These are phyloP conservation scores for Eucalyptus rudis DNA, from an alignment of 345 rosid genomes.

Conservation along the genomic window DNA sequence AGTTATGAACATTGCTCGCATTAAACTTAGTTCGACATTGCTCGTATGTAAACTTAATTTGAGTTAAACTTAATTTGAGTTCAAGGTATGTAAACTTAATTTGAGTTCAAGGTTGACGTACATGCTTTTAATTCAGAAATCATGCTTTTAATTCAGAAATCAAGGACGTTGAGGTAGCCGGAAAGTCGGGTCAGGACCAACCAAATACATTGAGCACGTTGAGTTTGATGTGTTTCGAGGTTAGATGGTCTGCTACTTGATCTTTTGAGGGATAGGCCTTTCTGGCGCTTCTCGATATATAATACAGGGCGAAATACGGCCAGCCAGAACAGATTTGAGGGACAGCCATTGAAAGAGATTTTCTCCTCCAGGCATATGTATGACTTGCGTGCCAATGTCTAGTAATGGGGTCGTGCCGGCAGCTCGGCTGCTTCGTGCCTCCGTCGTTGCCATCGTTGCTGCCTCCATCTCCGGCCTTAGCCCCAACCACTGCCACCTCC, in stretches of 20 bases:
- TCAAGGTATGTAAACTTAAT: too few relatives aligned
- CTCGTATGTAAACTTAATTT: too few relatives aligned
- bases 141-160: too few relatives aligned
- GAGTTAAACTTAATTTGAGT: too few relatives aligned
- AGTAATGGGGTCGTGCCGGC: neutral
- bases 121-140: neutral
- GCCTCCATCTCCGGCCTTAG: neutral
- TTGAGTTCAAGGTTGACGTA: neutral
- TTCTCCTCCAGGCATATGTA: neutral
- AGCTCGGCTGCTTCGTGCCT: neutral
- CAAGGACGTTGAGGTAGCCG: neutral
- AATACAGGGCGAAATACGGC: neutral
- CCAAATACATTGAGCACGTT: neutral
- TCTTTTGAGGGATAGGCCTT: neutral
- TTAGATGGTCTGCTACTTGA: neutral
- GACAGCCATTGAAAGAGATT: neutral
- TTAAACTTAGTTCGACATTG: too few relatives aligned
- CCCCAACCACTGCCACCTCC: neutral
- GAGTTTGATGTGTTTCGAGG: neutral
- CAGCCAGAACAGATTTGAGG: neutral
- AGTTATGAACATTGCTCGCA: neutral
- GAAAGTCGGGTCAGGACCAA: neutral
- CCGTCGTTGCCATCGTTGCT: neutral
- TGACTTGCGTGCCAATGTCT: neutral
- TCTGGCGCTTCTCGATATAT: neutral